Percentiles rank a stretch among this genome's conserved stretches.
phyloP scores from a whole-genome alignment of 2,329 filamentous ascomycete species.

The Metarhizium album region DNA sequence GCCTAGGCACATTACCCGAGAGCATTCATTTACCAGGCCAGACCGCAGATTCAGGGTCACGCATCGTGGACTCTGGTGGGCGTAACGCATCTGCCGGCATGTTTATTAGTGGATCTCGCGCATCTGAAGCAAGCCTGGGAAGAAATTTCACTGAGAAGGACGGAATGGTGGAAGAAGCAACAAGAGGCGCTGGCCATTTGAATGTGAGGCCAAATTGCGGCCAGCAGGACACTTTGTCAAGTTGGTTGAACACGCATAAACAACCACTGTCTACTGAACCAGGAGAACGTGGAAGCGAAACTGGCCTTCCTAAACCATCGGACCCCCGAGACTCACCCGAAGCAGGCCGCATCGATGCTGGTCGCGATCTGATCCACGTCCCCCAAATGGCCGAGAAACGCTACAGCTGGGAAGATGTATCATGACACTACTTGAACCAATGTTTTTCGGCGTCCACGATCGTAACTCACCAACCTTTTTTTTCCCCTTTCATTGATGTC shows the following conservation, averaged over 20 bases:
- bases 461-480: background rate
- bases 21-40: conserved; percentile 26
- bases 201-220: background rate
- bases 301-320: background rate
- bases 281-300: background rate
- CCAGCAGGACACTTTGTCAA: background rate
- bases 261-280: background rate
- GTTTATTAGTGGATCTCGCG: conserved; percentile 6
- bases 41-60: conserved; percentile 4
- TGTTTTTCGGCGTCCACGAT: background rate
- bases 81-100: conserved; percentile 1
- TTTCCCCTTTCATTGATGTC: background rate
- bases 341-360: conserved; percentile 30
- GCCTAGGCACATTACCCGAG: conserved; percentile 42
- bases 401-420: conserved; percentile 38
- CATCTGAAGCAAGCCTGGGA: conserved; percentile 32
- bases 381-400: conserved; percentile 38
- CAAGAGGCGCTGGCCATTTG: conserved; percentile 14
- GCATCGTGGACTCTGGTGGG: conserved; percentile 6
- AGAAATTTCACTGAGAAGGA: conserved; percentile 48
- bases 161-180: conserved; percentile 18
- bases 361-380: conserved; percentile 37
- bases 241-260: background rate
- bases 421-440: background rate
- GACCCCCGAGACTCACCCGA: background rate